A percentile compares a stretch with the other conserved stretches of the same genome.
These are phyloP conservation scores for Trypanosoma rangeli DNA, from an alignment of 208 protist genomes.

Conservation along the genomic window DNA sequence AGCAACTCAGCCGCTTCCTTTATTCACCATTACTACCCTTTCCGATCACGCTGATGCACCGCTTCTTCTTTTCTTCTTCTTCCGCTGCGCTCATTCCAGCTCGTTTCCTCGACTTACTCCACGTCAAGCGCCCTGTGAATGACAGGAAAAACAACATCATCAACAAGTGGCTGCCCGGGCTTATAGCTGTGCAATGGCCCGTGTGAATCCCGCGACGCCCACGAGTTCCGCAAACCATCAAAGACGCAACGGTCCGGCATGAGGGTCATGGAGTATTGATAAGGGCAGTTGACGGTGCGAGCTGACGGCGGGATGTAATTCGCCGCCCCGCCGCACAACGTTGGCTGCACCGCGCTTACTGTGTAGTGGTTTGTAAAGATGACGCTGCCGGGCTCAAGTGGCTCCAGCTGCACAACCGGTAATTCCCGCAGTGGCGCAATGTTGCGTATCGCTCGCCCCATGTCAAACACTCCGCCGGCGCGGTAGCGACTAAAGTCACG, in stretches of 20 bases:
- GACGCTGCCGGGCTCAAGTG: constrained; percentile 50
- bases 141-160: constrained; percentile 65
- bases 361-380: constrained; percentile 69
- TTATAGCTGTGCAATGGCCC: constrained; percentile 65
- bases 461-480: constrained; percentile 61
- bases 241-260: constrained; percentile 78
- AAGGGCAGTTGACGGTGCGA: constrained; percentile 18
- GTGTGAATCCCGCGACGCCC: constrained; percentile 64
- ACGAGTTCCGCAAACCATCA: constrained; percentile 68
- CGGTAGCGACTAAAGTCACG: constrained; percentile 52
- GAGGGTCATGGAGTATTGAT: constrained; percentile 56
- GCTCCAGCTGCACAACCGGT: constrained; percentile 42
- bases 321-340: constrained; percentile 35
- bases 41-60: not conserved
- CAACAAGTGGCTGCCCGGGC: constrained; percentile 59
- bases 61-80: not conserved
- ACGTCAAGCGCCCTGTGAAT: constrained; percentile 81
- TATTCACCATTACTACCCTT: not conserved
- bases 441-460: constrained; percentile 53
- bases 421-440: constrained; percentile 44
- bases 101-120: constrained; percentile 31
- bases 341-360: constrained; percentile 40
- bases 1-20: not conserved
- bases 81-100: not conserved
- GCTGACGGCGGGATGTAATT: constrained; percentile 31